Evolutionary conservation across 805 yeast genomes (phyloP), one percentile per base, ranked within the genome.

Genomic region (Lipomyces oligophaga): DNA sequence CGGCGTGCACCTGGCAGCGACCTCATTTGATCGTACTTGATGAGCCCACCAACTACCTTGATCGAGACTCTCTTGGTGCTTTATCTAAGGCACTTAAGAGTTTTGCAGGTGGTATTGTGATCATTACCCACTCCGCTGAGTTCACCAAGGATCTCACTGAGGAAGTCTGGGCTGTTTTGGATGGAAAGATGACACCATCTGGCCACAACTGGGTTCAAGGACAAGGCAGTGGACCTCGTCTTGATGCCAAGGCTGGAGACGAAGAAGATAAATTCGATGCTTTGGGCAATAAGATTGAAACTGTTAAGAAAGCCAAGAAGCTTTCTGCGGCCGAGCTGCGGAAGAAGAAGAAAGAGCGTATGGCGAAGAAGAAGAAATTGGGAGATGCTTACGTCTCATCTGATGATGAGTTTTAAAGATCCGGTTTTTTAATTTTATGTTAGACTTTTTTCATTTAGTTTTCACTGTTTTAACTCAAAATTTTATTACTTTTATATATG

Each of bases 311-410:
- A 94, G 89, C 85, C 83, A 79, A 80, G 75, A 93, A 93, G 85
- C 80, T 93, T 70, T 85, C 97, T 63, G 88, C 97, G 71, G 97
- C 98, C 61, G 99, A 93, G 76, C 79, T 90, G 73, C 87, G 99
- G 83, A 93, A 93, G 96, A 93, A 93, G 96, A 93, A 93, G 97
- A 93, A 93, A 95, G 98, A 93, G 79, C 88, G 99, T 83, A 89
- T 93, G 97, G 87, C 85, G 85, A 93, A 90, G 95, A 93, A 90
- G 97, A 93, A 93, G 95, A 95, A 84, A 75, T 74, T 89, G 71
- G 97, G 97, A 80, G 98, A 93, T 71, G 97, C 93, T 74, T 94
- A 93, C 73, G 97, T 88, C 63, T 90, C 97, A 59, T 93, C 95
- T 65, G 96, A 89, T 64, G 98, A 90, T 49, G 93, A 83, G 64